Base-by-base conservation (phyloP, 2,329 filamentous ascomycete species). In the Xylaria polymorpha region DNA sequence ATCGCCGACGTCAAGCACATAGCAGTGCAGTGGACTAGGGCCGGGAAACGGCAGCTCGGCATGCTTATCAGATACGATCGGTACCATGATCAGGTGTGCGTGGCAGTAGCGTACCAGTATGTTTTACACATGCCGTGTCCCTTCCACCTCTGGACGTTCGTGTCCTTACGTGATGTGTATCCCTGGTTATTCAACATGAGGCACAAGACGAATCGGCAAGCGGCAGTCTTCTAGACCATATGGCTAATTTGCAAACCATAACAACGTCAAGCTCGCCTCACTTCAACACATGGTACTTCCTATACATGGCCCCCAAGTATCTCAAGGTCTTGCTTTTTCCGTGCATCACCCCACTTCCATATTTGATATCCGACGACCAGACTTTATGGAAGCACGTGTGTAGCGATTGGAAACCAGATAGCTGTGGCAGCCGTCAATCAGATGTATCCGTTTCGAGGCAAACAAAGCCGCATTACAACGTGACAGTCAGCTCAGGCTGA, bases 41-140 rank as follows among this genome's bases (percentile, higher is more conserved):
- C 37, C 58, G 62, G 62, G 50, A 63, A 37, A 39, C 62, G 25
- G 53, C 66, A 71, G 66, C 35, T 59, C 65, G 20, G 43, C 43
- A 43, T 53, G 35, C 15, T 61, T 63, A 56, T 20, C 56, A 32
- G 14, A 65, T 53, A 56, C n/a, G 48, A 53, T 66, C 53, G 61
- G 46, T 57, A 55, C 20, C 12, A 57, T 41, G 61, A 53, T 35
- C 37, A 37, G 41, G 58, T 44, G 8, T 9, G 48, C 37, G 7
- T 39, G 37, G 25, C 46, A 46, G 51, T 20, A 43, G 12, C 39
- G n/a, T 29, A 48, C n/a, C n/a, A n/a, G n/a, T n/a, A n/a, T 51
- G 22, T 20, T 53, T 55, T 35, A 43, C 51, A 55, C 57, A 64
- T 64, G 55, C 43, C 32, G 51, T 29, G 22, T 64, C 48, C 55